These are phyloP conservation scores for Nannochloropsis gaditana DNA, from an alignment of 108 stramenopile genomes.

Conservation along the genomic window DNA sequence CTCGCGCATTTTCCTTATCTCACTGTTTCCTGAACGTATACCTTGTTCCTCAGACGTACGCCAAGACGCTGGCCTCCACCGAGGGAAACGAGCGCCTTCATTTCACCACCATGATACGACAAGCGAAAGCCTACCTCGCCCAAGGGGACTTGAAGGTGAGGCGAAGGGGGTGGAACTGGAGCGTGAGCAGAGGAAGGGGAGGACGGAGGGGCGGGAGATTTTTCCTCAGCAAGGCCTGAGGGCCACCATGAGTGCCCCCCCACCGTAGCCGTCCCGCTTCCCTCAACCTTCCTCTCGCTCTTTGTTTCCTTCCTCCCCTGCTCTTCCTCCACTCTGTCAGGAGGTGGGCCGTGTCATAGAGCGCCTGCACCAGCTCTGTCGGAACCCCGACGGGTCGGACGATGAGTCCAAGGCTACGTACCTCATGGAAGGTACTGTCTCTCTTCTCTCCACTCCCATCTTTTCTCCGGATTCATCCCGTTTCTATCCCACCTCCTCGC, in stretches of 20 bases:
- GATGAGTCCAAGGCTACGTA: conserved; percentile 43
- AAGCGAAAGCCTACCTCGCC: neutral
- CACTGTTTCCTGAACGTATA: neutral
- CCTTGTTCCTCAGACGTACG: conserved; percentile 28
- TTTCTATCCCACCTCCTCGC: neutral
- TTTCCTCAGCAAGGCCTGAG: neutral
- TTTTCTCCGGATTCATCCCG: neutral
- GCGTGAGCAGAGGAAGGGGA: neutral
- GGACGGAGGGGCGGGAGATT: neutral
- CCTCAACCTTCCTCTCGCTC: neutral
- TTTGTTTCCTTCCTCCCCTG: neutral
- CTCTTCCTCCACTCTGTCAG: neutral
- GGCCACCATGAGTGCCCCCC: neutral
- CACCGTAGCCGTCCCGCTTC: neutral
- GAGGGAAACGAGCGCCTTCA: conserved; percentile 50
- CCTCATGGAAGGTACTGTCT: conserved; percentile 43
- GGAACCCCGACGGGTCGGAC: conserved; percentile 35
- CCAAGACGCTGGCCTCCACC: conserved; percentile 20
- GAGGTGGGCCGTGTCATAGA: neutral
- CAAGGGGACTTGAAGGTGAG: neutral
- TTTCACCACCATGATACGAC: conserved; percentile 46
- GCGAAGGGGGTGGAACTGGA: neutral
- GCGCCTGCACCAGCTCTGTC: conserved; percentile 35
- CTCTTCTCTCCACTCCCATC: neutral
- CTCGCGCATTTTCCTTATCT: too few species aligned